phyloP scores from a whole-genome alignment of 1,284 basidiomycete genomes.

The Cerioporus squamosus region DNA sequence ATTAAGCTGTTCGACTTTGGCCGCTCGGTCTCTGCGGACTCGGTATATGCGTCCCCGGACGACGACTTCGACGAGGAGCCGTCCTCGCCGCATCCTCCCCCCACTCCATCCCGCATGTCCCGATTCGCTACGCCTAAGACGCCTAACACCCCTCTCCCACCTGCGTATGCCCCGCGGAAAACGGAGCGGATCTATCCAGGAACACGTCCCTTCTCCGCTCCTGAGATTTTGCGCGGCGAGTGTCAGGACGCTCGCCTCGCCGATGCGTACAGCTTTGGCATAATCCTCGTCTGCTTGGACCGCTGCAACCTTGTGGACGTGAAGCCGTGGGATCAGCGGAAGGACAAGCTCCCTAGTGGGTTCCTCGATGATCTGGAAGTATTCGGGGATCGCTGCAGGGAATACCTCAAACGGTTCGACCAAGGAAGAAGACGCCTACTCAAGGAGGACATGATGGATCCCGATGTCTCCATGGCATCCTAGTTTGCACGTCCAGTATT shows the following conservation, averaged over 20 bases:
- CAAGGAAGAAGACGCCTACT: slow-evolving; percentile 56
- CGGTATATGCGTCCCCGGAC: slow-evolving; percentile 60
- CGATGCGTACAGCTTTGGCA: slow-evolving; percentile 84
- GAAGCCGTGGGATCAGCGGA: slow-evolving; percentile 78
- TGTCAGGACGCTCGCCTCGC: slow-evolving; percentile 75
- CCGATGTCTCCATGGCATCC: slow-evolving; percentile 20
- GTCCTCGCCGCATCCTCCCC: slow-evolving; percentile 37
- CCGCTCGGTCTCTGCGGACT: slow-evolving; percentile 73
- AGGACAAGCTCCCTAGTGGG: slow-evolving; percentile 66
- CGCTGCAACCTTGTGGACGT: slow-evolving; percentile 72
- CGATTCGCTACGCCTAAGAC: slow-evolving; percentile 26
- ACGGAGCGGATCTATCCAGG: slow-evolving; percentile 81
- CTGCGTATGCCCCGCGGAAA: slow-evolving; percentile 39
- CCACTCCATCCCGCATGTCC: slow-evolving; percentile 26
- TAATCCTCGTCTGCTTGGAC: slow-evolving; percentile 79
- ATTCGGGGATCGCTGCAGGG: slow-evolving; percentile 60
- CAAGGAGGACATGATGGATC: slow-evolving; percentile 60
- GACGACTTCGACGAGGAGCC: slow-evolving; percentile 70
- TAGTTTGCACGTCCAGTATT: too few relatives aligned
- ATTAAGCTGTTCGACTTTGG: slow-evolving; percentile 85
- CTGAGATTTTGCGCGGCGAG: slow-evolving; percentile 78
- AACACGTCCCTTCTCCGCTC: slow-evolving; percentile 80
- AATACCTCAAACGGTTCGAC: slow-evolving; percentile 64
- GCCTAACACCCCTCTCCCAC: slow-evolving; percentile 19
- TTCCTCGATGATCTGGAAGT: slow-evolving; percentile 65